phyloP scores from a whole-genome alignment of 768 basidiomycete genomes.

The Flagelloscypha sp. region DNA sequence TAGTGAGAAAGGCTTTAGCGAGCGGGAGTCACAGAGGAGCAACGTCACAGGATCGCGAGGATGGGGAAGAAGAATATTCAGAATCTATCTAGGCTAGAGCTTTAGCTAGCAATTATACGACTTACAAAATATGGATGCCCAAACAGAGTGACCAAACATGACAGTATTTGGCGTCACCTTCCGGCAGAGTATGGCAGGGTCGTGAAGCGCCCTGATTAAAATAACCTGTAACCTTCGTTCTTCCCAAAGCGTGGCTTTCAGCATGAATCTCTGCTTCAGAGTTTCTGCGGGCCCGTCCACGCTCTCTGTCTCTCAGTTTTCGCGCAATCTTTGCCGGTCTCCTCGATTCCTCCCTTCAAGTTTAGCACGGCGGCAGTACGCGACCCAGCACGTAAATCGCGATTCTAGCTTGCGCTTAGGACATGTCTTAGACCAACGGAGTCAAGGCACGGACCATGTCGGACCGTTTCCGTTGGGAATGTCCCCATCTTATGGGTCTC shows the following conservation, averaged over 20 bases:
- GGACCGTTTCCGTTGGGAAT: slow-evolving; percentile 77
- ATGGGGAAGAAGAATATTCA: slow-evolving; percentile 19
- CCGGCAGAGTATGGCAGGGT: too few relatives aligned
- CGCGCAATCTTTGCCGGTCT: too few relatives aligned
- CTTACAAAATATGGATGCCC: background rate
- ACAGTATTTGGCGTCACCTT: background rate
- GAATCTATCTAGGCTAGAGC: slow-evolving; percentile 2
- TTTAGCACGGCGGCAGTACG: slow-evolving; percentile 37
- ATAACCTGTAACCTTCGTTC: too few relatives aligned
- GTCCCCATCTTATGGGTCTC: slow-evolving; percentile 43
- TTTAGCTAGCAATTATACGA: too few relatives aligned
- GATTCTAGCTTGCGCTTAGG: slow-evolving; percentile 35
- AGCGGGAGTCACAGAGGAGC: slow-evolving; percentile 16
- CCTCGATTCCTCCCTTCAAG: too few relatives aligned
- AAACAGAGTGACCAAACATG: background rate
- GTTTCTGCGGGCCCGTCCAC: too few relatives aligned
- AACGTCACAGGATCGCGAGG: slow-evolving; percentile 12
- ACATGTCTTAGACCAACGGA: slow-evolving; percentile 48
- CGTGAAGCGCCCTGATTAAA: too few relatives aligned
- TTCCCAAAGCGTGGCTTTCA: too few relatives aligned
- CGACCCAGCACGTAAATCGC: slow-evolving; percentile 41
- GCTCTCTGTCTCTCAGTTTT: too few relatives aligned
- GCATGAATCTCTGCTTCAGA: too few relatives aligned
- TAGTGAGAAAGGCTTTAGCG: slow-evolving; percentile 45
- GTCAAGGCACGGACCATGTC: slow-evolving; percentile 35